Evolutionary conservation across 176 grass and related monocot genomes (phyloP).

Genomic region (Cymbopogon citratus): DNA sequence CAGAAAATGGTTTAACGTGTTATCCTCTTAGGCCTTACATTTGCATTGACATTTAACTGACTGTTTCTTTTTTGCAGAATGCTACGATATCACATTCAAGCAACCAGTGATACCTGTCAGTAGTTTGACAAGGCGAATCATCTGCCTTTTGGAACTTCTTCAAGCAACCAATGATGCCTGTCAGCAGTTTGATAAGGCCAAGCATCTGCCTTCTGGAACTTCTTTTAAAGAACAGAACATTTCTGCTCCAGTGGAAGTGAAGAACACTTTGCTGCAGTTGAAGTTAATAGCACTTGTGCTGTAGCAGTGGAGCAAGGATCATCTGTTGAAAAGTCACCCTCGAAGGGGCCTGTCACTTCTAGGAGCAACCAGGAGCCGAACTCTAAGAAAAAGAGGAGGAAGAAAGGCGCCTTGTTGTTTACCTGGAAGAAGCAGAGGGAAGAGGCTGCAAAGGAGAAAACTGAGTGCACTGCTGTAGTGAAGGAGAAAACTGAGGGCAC

Average conservation of each 20-base stretch:
- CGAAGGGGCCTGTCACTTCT: background rate
- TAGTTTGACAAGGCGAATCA: slow-evolving; percentile 25
- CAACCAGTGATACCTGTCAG: slow-evolving; percentile 19
- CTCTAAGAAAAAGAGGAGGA: background rate
- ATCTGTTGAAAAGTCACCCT: background rate
- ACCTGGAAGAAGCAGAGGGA: slow-evolving; percentile 19
- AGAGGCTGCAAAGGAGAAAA: background rate
- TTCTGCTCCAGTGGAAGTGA: background rate
- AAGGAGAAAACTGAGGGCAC: background rate
- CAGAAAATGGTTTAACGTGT: background rate
- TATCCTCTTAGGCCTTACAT: slow-evolving; percentile 8
- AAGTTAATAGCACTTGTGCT: too few relatives aligned
- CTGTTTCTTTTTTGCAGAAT: slow-evolving; percentile 30
- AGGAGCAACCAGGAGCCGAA: slow-evolving; percentile 14
- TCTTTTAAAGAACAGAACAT: background rate
- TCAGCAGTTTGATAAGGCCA: slow-evolving; percentile 26
- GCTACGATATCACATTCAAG: slow-evolving; percentile 41
- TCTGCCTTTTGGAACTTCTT: slow-evolving; percentile 32
- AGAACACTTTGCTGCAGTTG: background rate
- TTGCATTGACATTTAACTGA: slow-evolving; percentile 16
- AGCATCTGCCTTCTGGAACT: slow-evolving; percentile 21
- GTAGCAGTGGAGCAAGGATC: background rate
- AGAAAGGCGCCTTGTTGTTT: background rate
- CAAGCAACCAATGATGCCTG: slow-evolving; percentile 22
- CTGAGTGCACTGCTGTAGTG: too few relatives aligned